A percentile compares a stretch with the other conserved stretches of the same genome.
These are phyloP conservation scores for Agrocybe chaxingu DNA, from an alignment of 768 basidiomycete genomes.

Conservation along the genomic window DNA sequence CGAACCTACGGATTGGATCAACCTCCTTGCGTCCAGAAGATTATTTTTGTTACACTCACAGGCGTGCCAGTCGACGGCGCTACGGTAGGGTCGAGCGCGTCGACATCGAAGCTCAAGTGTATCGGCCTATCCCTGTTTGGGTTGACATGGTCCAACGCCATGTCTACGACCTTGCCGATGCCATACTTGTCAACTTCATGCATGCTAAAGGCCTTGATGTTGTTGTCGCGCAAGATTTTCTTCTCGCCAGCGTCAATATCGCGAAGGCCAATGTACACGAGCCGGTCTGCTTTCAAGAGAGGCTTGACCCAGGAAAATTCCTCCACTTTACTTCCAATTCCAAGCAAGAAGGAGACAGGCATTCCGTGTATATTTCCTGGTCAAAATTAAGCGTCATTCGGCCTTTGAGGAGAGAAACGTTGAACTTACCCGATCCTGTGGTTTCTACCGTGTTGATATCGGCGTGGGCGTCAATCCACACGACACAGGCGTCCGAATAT, in stretches of 20 bases:
- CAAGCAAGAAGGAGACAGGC: conserved; percentile 92
- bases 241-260: conserved; percentile 92
- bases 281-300: conserved; percentile 61
- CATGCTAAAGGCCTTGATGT: conserved; percentile 89
- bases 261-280: conserved; percentile 97
- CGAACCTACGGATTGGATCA: conserved; percentile 53
- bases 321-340: conserved; percentile 41
- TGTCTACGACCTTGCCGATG: conserved; percentile 92
- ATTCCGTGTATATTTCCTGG: conserved; percentile 96
- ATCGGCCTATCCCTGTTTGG: conserved; percentile 80
- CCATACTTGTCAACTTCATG: conserved; percentile 89
- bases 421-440: conserved; percentile 62
- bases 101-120: conserved; percentile 96
- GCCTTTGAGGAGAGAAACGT: conserved; percentile 8
- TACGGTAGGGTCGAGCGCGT: conserved; percentile 89
- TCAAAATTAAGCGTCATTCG: background rate
- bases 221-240: conserved; percentile 73
- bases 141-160: conserved; percentile 95
- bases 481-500: conserved; percentile 78
- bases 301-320: conserved; percentile 58
- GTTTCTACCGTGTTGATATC: conserved; percentile 92
- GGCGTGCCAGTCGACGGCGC: conserved; percentile 97
- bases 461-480: conserved; percentile 97
- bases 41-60: conserved; percentile 36
- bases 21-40: background rate